Percentiles rank a stretch among this genome's conserved stretches.
Evolutionary conservation across 257 asterid genomes (phyloP).

Genomic region (Fraxinus excelsior): DNA sequence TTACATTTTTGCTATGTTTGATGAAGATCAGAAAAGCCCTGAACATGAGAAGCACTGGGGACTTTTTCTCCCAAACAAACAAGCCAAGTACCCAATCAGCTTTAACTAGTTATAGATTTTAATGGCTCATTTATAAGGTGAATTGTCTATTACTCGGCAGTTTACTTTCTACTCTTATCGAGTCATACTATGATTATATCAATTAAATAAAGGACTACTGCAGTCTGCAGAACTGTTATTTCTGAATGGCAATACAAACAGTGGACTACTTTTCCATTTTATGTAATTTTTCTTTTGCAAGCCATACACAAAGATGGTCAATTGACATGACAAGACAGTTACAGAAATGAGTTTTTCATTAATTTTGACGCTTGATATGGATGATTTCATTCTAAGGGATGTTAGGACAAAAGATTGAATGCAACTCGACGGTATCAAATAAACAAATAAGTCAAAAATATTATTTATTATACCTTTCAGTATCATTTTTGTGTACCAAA

Average conservation of each 20-base stretch:
- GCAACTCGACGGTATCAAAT: too few species aligned
- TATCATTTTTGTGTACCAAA: neutral
- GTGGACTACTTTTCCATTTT: neutral
- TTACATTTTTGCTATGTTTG: slow-evolving; percentile 34
- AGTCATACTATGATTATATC: neutral
- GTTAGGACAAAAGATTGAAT: too few species aligned
- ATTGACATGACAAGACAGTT: neutral
- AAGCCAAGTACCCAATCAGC: neutral
- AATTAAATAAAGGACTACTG: neutral
- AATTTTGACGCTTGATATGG: too few species aligned
- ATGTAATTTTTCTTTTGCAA: neutral
- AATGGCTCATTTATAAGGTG: too few species aligned
- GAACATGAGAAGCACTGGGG: slow-evolving; percentile 38
- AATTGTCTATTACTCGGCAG: too few species aligned
- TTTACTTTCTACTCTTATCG: neutral
- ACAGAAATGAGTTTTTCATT: neutral
- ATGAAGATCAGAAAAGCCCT: slow-evolving; percentile 36
- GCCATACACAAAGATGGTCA: neutral
- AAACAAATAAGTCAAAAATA: too few species aligned
- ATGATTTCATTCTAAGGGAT: too few species aligned
- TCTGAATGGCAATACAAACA: neutral
- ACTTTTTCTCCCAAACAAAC: neutral
- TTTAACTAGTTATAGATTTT: neutral
- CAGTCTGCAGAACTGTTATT: neutral
- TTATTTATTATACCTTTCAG: too few species aligned